These are phyloP conservation scores for Mercurialis annua DNA, from an alignment of 345 rosid genomes.

Conservation along the genomic window DNA sequence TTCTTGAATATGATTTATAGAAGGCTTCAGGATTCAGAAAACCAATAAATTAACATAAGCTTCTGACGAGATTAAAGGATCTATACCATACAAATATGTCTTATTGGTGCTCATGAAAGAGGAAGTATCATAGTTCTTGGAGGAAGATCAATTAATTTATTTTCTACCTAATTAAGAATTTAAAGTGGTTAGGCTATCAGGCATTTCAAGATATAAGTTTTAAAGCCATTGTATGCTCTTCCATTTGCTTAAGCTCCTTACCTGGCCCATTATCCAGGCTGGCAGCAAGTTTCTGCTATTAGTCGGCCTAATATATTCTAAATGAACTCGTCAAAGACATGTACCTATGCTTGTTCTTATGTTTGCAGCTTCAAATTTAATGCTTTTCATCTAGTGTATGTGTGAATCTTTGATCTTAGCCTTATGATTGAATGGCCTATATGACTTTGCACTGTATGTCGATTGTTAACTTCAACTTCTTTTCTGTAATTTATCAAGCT, in stretches of 20 bases:
- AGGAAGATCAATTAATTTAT: not conserved
- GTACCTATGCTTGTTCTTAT: not conserved
- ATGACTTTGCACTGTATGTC: not conserved
- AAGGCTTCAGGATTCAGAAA: no score
- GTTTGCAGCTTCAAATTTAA: constrained; percentile 4
- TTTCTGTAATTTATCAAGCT: constrained; percentile 11
- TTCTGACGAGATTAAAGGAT: not conserved
- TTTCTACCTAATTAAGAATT: not conserved
- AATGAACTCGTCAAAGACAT: not conserved
- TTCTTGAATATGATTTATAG: not conserved
- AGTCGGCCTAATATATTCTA: not conserved
- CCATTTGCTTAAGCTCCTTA: not conserved
- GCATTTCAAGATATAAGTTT: not conserved
- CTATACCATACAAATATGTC: not conserved
- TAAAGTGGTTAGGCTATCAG: not conserved
- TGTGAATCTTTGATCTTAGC: not conserved
- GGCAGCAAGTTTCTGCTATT: not conserved
- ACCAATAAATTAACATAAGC: not conserved
- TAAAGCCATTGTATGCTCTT: not conserved
- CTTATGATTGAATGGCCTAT: not conserved
- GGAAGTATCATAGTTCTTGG: not conserved
- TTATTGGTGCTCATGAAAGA: no score
- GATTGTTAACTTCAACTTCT: not conserved
- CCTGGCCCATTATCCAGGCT: not conserved
- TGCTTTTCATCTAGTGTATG: not conserved